Evolutionary conservation across 106 monocot genomes (phyloP).

Genomic region (Acorus calamus): DNA sequence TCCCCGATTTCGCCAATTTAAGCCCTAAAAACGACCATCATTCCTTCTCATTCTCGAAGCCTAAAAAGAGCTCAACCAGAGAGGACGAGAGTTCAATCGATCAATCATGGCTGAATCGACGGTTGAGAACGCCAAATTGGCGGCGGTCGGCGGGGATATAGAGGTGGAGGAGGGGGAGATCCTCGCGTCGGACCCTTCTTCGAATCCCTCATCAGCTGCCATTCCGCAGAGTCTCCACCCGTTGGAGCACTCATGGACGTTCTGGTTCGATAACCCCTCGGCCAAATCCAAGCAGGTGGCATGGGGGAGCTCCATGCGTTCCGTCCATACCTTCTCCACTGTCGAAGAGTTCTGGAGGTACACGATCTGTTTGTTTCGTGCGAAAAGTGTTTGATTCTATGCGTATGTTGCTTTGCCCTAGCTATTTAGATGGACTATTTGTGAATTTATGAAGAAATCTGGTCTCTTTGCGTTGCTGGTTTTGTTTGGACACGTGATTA

Average conservation of each 20-base stretch:
- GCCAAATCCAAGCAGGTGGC: constrained; percentile 43
- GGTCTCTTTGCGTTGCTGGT: too few species aligned
- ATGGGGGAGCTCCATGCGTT: constrained; percentile 72
- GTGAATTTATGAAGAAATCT: too few species aligned
- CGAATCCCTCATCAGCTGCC: neutral
- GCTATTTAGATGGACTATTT: too few species aligned
- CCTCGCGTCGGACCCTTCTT: neutral
- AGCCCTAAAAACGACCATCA: too few species aligned
- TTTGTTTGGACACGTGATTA: too few species aligned
- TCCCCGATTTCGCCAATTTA: too few species aligned
- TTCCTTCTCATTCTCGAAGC: too few species aligned
- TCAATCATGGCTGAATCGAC: constrained; percentile 4
- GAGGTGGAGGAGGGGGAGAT: constrained; percentile 32
- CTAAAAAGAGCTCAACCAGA: too few species aligned
- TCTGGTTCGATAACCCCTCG: constrained; percentile 82
- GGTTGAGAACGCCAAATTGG: neutral
- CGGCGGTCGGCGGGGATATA: constrained; percentile 11
- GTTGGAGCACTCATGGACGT: constrained; percentile 79
- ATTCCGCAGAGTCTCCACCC: constrained; percentile 24
- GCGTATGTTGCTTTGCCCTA: too few species aligned
- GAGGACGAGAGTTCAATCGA: too few species aligned
- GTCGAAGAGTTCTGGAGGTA: constrained; percentile 94
- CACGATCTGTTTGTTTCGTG: too few species aligned
- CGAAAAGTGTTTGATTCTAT: too few species aligned
- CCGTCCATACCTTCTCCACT: constrained; percentile 68